Conservation (phyloP, 495 filamentous ascomycete species). For the Beverwykella pulmonaria region DNA sequence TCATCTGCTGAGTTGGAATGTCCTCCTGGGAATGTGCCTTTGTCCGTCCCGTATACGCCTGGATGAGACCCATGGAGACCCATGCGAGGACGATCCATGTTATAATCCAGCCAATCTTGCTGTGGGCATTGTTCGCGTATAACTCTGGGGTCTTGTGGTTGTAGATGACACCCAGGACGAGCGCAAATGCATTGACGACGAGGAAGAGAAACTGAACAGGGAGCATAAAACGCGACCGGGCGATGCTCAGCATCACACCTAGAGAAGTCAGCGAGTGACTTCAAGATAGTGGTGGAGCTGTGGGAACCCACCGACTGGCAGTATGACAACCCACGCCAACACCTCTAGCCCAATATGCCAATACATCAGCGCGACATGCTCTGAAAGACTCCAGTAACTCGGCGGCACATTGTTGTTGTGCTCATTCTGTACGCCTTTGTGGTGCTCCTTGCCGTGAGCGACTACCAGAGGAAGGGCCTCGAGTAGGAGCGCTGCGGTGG, state of each 20-base stretch:
- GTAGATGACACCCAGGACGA: conserved; percentile 76
- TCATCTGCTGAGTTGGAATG: conserved; percentile 66
- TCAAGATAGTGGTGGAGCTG: background rate
- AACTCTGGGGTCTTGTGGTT: conserved; percentile 82
- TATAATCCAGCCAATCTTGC: conserved; percentile 85
- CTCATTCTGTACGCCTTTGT: conserved; percentile 20
- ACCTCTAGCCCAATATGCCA: conserved; percentile 82
- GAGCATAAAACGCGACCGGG: conserved; percentile 73
- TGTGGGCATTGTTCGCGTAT: conserved; percentile 85
- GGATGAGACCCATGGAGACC: conserved; percentile 62
- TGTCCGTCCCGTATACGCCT: conserved; percentile 47
- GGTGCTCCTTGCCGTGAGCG: conserved; percentile 42
- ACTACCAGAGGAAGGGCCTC: conserved; percentile 41
- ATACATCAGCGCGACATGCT: conserved; percentile 68
- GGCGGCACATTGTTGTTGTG: conserved; percentile 8
- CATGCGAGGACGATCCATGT: conserved; percentile 73
- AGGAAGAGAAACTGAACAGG: conserved; percentile 78
- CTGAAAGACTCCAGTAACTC: conserved; percentile 77
- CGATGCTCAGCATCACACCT: conserved; percentile 86
- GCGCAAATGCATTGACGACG: conserved; percentile 66
- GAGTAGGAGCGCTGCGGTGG: conserved; percentile 44
- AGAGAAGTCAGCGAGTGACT: conserved; percentile 5
- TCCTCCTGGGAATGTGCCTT: conserved; percentile 52
- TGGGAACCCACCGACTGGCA: conserved; percentile 72
- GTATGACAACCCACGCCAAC: conserved; percentile 76